These are phyloP conservation scores for Candida dubliniensis DNA, from an alignment of 1,139 yeast species.

Conservation along the genomic window DNA sequence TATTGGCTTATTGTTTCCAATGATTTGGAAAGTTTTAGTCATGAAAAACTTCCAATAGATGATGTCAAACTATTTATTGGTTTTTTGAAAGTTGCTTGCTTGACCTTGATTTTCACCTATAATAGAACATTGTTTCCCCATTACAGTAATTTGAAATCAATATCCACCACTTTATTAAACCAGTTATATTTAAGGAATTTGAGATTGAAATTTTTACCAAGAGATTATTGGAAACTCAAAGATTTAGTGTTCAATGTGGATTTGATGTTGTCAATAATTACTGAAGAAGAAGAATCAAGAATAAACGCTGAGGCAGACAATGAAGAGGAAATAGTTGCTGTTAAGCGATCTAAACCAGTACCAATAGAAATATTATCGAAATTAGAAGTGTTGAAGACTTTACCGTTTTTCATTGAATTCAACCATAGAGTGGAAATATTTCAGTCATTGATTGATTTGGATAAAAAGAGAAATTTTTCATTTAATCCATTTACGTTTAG, in stretches of 20 bases:
- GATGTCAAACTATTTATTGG: constrained; percentile 48
- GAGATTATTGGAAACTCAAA: constrained; percentile 57
- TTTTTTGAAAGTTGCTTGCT: constrained; percentile 56
- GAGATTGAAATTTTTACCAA: constrained; percentile 55
- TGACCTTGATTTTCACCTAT: constrained; percentile 50
- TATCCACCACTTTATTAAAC: constrained; percentile 55
- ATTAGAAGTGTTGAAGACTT: constrained; percentile 54
- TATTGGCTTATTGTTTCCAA: constrained; percentile 63
- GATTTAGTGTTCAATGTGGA: constrained; percentile 29
- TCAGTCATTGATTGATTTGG: constrained; percentile 59
- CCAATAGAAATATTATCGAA: constrained; percentile 15
- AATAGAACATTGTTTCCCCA: constrained; percentile 14
- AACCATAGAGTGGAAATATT: constrained; percentile 71
- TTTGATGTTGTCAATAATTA: constrained; percentile 32
- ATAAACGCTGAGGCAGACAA: constrained; percentile 18
- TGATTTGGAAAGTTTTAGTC: constrained; percentile 59
- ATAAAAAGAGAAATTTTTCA: constrained; percentile 32
- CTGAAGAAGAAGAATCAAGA: constrained; percentile 39
- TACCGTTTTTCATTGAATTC: constrained; percentile 83
- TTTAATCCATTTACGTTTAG: constrained; percentile 16
- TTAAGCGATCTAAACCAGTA: not conserved
- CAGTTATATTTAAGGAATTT: constrained; percentile 72
- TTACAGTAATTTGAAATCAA: constrained; percentile 29
- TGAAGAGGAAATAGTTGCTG: constrained; percentile 14
- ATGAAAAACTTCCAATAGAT: constrained; percentile 44